A percentile compares a stretch with the other conserved stretches of the same genome.
Evolutionary conservation across 306 rosid species (phyloP).

Genomic region (Cucumis hystrix): DNA sequence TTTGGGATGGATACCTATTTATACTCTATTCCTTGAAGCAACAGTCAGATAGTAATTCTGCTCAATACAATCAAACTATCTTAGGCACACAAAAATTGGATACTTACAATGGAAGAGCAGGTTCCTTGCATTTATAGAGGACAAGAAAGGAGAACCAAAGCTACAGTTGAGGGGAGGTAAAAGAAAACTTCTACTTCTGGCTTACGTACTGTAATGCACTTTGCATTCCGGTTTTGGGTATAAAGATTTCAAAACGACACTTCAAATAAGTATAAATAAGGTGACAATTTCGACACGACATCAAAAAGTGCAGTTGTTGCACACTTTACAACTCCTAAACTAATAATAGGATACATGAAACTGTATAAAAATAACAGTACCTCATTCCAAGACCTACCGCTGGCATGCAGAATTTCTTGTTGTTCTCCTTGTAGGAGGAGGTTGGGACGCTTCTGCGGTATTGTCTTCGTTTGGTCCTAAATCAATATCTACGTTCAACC

Average conservation of each 20-base stretch:
- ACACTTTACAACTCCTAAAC: background rate
- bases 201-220: background rate
- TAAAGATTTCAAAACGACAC: background rate
- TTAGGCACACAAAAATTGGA: background rate
- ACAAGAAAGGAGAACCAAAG: background rate
- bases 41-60: background rate
- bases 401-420: slow-evolving; percentile 17
- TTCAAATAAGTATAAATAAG: background rate
- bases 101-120: background rate
- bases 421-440: slow-evolving; percentile 20
- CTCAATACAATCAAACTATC: background rate
- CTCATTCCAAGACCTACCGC: background rate
- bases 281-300: background rate
- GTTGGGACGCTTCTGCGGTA: slow-evolving; percentile 12
- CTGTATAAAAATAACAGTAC: background rate
- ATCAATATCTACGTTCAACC: slow-evolving; percentile 9
- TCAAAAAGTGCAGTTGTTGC: background rate
- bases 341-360: background rate
- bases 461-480: slow-evolving; percentile 26
- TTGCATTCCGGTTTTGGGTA: background rate
- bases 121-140: background rate
- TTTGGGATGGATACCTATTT: background rate
- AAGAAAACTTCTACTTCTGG: background rate
- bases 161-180: background rate
- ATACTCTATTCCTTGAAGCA: background rate